Percentiles rank a stretch among this genome's conserved stretches.
Conservation (phyloP, 1,139 yeast genomes). For the Diutina pseudorugosa region DNA sequence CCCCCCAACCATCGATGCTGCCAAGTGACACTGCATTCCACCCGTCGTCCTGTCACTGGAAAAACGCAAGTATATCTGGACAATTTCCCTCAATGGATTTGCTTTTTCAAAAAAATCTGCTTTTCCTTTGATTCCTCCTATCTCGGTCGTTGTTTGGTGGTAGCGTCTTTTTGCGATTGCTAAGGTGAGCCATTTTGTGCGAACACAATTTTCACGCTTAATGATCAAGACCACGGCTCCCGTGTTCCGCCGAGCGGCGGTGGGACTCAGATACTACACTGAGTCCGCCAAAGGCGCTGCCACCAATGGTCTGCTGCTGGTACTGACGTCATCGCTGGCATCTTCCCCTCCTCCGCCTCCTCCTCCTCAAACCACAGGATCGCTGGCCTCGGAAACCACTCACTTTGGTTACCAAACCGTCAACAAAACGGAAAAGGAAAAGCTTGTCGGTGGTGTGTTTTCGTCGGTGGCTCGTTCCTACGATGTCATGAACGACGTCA, state of each 20-base stretch:
- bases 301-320: not conserved
- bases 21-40: too few species aligned
- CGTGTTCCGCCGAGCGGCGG: not conserved
- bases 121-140: too few species aligned
- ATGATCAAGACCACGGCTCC: not conserved
- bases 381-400: constrained; percentile 47
- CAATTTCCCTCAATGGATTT: too few species aligned
- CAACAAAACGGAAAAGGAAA: constrained; percentile 69
- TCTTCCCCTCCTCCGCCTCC: not conserved
- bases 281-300: not conserved
- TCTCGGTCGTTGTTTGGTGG: too few species aligned
- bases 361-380: too few species aligned
- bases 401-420: constrained; percentile 92
- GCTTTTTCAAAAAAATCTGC: too few species aligned
- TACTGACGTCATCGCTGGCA: not conserved
- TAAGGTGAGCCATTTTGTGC: not conserved
- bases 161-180: too few species aligned
- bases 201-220: not conserved
- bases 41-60: too few species aligned
- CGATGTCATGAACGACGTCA: constrained; percentile 95
- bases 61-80: too few species aligned
- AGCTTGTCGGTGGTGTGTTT: constrained; percentile 79
- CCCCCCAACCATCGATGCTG: too few species aligned
- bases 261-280: not conserved
- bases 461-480: constrained; percentile 90